These are phyloP conservation scores for Scytalidium sp. DNA, from an alignment of 2,329 filamentous ascomycete genomes.

Conservation along the genomic window DNA sequence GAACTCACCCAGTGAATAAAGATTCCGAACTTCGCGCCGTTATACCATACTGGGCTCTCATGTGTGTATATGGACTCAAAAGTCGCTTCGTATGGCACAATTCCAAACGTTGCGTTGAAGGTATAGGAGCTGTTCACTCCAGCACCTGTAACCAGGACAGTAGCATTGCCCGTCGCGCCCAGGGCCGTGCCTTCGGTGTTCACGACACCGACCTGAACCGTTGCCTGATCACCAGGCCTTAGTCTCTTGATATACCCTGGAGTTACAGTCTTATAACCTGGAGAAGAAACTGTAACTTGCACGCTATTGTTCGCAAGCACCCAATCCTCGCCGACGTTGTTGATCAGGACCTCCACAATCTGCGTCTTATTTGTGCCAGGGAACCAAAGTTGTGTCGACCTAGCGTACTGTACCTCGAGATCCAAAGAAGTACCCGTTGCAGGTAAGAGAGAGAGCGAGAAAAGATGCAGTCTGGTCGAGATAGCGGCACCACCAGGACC, in stretches of 20 bases:
- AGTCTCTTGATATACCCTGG: slow-evolving; percentile 33
- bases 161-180: slow-evolving; percentile 12
- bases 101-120: slow-evolving; percentile 20
- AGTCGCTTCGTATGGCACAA: slow-evolving; percentile 31
- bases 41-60: slow-evolving; percentile 49
- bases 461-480: slow-evolving; percentile 35
- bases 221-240: slow-evolving; percentile 39
- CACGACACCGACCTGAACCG: slow-evolving; percentile 28
- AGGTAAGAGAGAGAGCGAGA: slow-evolving; percentile 35
- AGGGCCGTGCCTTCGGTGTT: slow-evolving; percentile 21
- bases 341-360: slow-evolving; percentile 35
- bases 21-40: slow-evolving; percentile 53
- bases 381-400: slow-evolving; percentile 40
- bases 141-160: slow-evolving; percentile 14
- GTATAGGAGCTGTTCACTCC: slow-evolving; percentile 1
- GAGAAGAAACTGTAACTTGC: slow-evolving; percentile 24
- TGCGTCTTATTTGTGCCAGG: slow-evolving; percentile 27
- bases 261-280: slow-evolving; percentile 40
- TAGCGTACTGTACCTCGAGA: slow-evolving; percentile 32
- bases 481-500: slow-evolving; percentile 16
- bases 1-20: slow-evolving; percentile 52
- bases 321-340: slow-evolving; percentile 29
- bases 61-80: slow-evolving; percentile 32
- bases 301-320: slow-evolving; percentile 21
- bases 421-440: slow-evolving; percentile 26